A percentile compares a stretch with the other conserved stretches of the same genome.
phyloP scores from a whole-genome alignment of 805 yeast species.

The Myxozyma vanderwaltii region DNA sequence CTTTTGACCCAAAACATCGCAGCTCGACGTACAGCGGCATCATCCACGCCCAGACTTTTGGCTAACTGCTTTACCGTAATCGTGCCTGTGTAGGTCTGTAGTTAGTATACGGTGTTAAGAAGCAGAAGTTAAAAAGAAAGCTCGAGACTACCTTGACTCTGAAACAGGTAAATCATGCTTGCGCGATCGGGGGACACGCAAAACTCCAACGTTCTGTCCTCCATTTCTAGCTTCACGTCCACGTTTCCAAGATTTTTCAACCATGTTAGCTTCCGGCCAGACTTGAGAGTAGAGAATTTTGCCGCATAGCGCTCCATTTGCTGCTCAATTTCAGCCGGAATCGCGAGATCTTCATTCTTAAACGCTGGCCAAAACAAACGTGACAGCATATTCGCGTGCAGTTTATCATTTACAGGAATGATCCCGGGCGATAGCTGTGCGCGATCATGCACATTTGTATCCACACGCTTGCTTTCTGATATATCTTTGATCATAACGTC shows the following conservation, averaged over 20 bases:
- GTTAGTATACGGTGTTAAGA: background rate
- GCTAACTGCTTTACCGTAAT: constrained; percentile 44
- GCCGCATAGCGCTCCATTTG: constrained; percentile 50
- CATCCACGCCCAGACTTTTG: constrained; percentile 48
- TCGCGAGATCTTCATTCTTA: constrained; percentile 47
- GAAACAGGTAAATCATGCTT: constrained; percentile 57
- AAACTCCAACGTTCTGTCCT: constrained; percentile 47
- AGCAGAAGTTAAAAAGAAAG: background rate
- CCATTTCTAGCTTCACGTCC: constrained; percentile 58
- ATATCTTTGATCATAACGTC: constrained; percentile 86
- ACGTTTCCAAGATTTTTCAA: constrained; percentile 65
- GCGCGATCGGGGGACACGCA: constrained; percentile 73
- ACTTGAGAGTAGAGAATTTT: constrained; percentile 50
- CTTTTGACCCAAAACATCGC: constrained; percentile 65
- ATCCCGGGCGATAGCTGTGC: background rate
- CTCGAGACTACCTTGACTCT: constrained; percentile 30
- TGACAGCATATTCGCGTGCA: constrained; percentile 68
- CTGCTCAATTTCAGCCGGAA: constrained; percentile 52
- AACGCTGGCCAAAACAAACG: constrained; percentile 78
- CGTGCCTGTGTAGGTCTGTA: constrained; percentile 16
- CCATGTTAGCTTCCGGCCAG: constrained; percentile 61
- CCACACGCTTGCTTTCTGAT: constrained; percentile 54
- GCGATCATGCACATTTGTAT: constrained; percentile 44
- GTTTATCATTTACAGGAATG: constrained; percentile 34
- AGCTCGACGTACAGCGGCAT: constrained; percentile 46